Base-by-base conservation (phyloP, 108 stramenopile genomes). In the Skeletonema potamos region DNA sequence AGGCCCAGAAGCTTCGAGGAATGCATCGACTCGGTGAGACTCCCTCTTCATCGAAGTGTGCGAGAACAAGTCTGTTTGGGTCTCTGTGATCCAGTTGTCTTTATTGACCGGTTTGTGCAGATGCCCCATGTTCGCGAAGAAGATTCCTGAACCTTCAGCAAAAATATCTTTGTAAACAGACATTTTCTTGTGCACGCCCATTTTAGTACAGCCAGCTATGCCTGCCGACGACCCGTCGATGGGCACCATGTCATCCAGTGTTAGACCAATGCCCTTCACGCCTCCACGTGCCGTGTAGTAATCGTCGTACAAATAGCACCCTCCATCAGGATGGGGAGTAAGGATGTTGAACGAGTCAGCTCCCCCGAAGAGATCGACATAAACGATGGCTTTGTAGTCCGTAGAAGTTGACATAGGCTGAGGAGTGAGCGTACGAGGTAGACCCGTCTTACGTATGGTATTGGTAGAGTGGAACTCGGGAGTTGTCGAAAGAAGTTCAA, bases 351-450 rank as follows among this genome's bases (percentile, higher is more conserved):
- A 82, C 3, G 70, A 65, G 64, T 85, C 84, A 6, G 66, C 44
- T 39, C 81, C 84, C 1, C 84, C 84, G 65, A 33, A 64, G 26
- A 82, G 62, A 43, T 67, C 63, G 18, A 85, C 18, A 57, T 60
- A 44, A 57, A 85, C 59, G 41, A 85, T 44, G 15, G 84, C 84
- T 66, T 82, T 77, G 63, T 85, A 85, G 22, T 72, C 72, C 18
- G 64, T 37, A 41, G 62, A 39, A 32, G 62, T 66, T 11, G 70
- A 41, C 10, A 39, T 54, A 22, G 58, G 59, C 54, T 65, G 72
- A 12, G 27, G 24, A n/a, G 28, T n/a, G 28, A 29, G 9, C 6
- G 24, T 22, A 10, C 65, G 24, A 22, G 29, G 22, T 0, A 54
- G 33, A 12, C 20, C 22, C 22, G 26, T 66, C 20, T 20, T 37